Evolutionary conservation across 352 stramenopile genomes (phyloP), one percentile per base, ranked within the genome.

Genomic region (Pythium biforme): DNA sequence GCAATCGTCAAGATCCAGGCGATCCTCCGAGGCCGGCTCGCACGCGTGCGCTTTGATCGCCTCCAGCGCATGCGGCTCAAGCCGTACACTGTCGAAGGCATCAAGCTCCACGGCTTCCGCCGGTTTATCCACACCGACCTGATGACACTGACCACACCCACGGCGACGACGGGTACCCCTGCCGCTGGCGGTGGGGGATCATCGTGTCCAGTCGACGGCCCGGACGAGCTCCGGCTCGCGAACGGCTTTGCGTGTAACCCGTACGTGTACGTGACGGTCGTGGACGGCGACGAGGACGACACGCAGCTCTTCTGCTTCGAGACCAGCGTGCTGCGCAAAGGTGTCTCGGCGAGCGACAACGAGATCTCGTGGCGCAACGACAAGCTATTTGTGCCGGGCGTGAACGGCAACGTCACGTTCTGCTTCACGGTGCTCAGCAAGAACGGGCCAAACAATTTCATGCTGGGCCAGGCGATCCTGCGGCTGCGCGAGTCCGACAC

Each of bases 181-280:
- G 12, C 50, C 17, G 31, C 10, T 1, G 31, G 31, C 31, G 34
- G 20, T 29, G 26, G 5, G n/a, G n/a, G n/a, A n/a, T n/a, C n/a
- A n/a, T n/a, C n/a, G n/a, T n/a, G n/a, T n/a, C n/a, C 40, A 12
- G 17, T 20, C 1, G 51, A 49, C n/a, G 33, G 37, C 10, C 52
- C 43, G 3, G 79, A 89, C 33, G 79, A 89, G 22, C 62, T 88
- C 6, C 69, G 82, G 1, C 70, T 91, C 14, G 70, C 76, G 7
- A 91, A 91, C 59, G 79, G 82, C 2, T 91, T 89, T 53, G 75
- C 76, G 10, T 91, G 82, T 55, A 91, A 89, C 51, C 82, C 82
- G 37, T 91, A 84, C 67, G 25, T 91, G 58, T 85, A 87, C 51
- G 75, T 91, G 52, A 83, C 76, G 14, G 69, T 89, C 37, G 79